Evolutionary conservation across 2,329 filamentous ascomycete genomes (phyloP).

Genomic region (Penicillium sp.): DNA sequence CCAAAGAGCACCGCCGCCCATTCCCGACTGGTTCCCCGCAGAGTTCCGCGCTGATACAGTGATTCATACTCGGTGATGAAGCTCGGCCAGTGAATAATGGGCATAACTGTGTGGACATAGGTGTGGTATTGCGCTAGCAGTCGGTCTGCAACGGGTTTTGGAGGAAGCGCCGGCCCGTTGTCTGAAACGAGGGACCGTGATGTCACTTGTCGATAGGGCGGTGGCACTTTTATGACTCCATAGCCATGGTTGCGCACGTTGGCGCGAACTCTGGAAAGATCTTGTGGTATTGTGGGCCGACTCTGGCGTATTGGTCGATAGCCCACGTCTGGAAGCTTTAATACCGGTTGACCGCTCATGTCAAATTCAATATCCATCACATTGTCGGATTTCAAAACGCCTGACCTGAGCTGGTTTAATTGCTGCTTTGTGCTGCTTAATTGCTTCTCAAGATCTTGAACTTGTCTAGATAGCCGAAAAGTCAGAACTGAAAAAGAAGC

Average conservation of each 20-base stretch:
- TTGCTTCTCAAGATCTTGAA: slow-evolving; percentile 94
- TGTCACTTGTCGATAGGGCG: slow-evolving; percentile 57
- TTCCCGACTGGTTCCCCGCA: slow-evolving; percentile 59
- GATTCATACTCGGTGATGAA: slow-evolving; percentile 73
- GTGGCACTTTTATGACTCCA: slow-evolving; percentile 76
- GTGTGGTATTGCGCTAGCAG: slow-evolving; percentile 72
- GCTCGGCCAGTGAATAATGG: slow-evolving; percentile 82
- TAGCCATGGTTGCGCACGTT: slow-evolving; percentile 71
- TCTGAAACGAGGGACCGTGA: slow-evolving; percentile 48
- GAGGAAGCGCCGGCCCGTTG: slow-evolving; percentile 63
- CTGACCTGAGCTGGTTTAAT: slow-evolving; percentile 68
- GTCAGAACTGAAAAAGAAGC: background rate
- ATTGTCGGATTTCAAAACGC: slow-evolving; percentile 52
- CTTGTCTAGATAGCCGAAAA: slow-evolving; percentile 53
- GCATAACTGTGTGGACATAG: slow-evolving; percentile 74
- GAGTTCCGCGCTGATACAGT: slow-evolving; percentile 64
- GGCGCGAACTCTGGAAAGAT: slow-evolving; percentile 66
- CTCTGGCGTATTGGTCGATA: slow-evolving; percentile 62
- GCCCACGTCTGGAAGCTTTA: slow-evolving; percentile 62
- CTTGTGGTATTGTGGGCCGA: slow-evolving; percentile 59
- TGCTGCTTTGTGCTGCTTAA: slow-evolving; percentile 75
- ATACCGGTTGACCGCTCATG: slow-evolving; percentile 39
- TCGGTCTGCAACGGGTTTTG: slow-evolving; percentile 65
- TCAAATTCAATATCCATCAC: slow-evolving; percentile 42
- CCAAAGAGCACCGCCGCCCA: slow-evolving; percentile 80